Percentiles rank a stretch among this genome's conserved stretches.
phyloP scores from a whole-genome alignment of 108 stramenopile species.

The Pinguiococcus pyrenoidosus region DNA sequence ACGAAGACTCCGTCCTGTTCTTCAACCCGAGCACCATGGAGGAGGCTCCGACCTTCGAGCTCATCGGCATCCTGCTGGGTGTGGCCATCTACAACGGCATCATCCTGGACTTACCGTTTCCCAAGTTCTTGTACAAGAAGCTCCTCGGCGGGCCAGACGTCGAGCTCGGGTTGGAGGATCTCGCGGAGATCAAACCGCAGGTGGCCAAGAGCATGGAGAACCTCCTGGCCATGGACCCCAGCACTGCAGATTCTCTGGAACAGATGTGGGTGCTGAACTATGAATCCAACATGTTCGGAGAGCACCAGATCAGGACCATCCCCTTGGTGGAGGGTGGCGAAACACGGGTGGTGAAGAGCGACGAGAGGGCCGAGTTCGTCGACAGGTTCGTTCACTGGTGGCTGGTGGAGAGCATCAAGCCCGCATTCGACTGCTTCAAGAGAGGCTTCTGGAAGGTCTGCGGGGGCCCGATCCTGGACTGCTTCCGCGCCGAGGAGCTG shows the following conservation, averaged over 20 bases:
- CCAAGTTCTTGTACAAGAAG: conserved; percentile 24
- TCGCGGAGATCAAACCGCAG: conserved; percentile 1
- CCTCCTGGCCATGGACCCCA: conserved; percentile 20
- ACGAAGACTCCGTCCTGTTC: conserved; percentile 10
- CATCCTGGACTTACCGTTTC: conserved; percentile 29
- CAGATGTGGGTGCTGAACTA: background rate
- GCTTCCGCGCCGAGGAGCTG: conserved; percentile 67
- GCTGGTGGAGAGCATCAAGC: conserved; percentile 52
- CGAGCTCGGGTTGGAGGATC: no score
- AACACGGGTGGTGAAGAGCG: conserved; percentile 5
- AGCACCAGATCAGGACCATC: conserved; percentile 1
- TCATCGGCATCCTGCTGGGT: conserved; percentile 33
- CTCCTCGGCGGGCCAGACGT: conserved; percentile 13
- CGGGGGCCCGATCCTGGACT: conserved; percentile 22
- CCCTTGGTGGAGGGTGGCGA: conserved; percentile 22
- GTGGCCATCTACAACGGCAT: conserved; percentile 39
- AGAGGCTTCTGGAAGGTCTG: conserved; percentile 39
- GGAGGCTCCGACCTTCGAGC: conserved; percentile 14
- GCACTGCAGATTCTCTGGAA: background rate
- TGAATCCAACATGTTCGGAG: no score
- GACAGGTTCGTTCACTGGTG: conserved; percentile 19
- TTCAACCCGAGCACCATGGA: conserved; percentile 25
- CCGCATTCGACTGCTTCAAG: conserved; percentile 59
- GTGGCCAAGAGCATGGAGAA: conserved; percentile 13
- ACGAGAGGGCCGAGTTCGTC: conserved; percentile 26